These are phyloP conservation scores for Rhododendron kiyosumense DNA, from an alignment of 148 eudicot genomes.

Conservation along the genomic window DNA sequence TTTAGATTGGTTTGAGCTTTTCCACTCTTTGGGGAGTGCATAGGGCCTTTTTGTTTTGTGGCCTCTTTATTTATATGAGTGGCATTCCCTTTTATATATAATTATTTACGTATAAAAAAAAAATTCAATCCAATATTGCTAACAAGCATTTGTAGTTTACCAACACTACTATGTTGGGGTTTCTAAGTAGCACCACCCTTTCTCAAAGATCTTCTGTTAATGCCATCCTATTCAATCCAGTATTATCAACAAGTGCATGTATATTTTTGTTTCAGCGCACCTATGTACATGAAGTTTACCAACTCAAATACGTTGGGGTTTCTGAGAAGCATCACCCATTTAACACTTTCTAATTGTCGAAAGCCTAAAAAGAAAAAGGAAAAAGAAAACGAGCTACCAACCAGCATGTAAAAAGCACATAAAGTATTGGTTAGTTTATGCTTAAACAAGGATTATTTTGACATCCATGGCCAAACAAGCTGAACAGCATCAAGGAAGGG, in stretches of 20 bases:
- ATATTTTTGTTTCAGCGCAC: not conserved
- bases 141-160: not conserved
- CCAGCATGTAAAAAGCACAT: not conserved
- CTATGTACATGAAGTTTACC: not conserved
- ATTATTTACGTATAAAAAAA: no score
- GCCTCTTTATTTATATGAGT: no score
- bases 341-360: not conserved
- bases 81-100: no score
- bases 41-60: no score
- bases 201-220: not conserved
- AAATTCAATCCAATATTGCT: not conserved
- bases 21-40: no score
- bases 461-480: not conserved
- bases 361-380: not conserved
- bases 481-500: not conserved
- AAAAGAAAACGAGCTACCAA: not conserved
- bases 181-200: not conserved
- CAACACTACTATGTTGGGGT: not conserved
- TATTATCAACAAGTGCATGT: not conserved
- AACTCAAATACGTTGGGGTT: not conserved
- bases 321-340: not conserved
- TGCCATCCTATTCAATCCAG: not conserved
- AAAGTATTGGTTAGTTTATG: not conserved
- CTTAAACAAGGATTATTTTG: not conserved
- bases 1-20: no score